These are phyloP conservation scores for Aspergillus cejpii DNA, from an alignment of 2,329 filamentous ascomycete genomes.

Conservation along the genomic window DNA sequence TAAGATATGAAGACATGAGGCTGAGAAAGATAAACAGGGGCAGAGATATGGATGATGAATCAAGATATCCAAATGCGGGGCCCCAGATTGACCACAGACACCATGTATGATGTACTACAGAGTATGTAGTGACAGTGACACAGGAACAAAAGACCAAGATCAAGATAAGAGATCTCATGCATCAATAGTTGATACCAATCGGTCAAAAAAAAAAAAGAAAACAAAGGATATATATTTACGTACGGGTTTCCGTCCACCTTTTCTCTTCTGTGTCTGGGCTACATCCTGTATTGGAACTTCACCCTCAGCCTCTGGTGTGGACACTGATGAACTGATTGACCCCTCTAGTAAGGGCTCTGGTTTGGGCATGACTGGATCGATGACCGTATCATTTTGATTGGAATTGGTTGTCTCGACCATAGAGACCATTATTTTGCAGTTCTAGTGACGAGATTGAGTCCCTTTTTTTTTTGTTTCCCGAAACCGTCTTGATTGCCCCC, in stretches of 20 bases:
- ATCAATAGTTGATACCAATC: neutral
- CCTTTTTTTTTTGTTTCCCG: constrained; percentile 3
- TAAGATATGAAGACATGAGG: constrained; percentile 13
- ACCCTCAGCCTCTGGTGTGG: constrained; percentile 42
- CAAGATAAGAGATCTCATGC: constrained; percentile 6
- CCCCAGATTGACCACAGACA: constrained; percentile 21
- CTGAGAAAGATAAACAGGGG: constrained; percentile 13
- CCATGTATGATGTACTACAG: too few relatives aligned
- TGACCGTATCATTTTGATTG: constrained; percentile 37
- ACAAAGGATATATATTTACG: constrained; percentile 32
- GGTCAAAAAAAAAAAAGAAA: constrained; percentile 4
- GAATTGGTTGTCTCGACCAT: constrained; percentile 37
- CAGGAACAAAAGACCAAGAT: constrained; percentile 7
- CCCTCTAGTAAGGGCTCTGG: constrained; percentile 38
- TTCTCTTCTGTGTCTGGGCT: constrained; percentile 70
- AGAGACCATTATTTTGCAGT: constrained; percentile 39
- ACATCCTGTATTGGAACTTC: constrained; percentile 38
- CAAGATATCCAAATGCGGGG: constrained; percentile 21
- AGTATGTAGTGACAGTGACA: constrained; percentile 6
- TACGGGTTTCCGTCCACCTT: constrained; percentile 96
- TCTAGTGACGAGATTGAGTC: neutral
- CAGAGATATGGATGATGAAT: neutral
- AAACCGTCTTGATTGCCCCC: constrained; percentile 9
- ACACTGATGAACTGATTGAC: constrained; percentile 42
- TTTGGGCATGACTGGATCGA: constrained; percentile 40